Conservation (phyloP, 805 yeast species). For the Metschnikowia santaceciliae region DNA sequence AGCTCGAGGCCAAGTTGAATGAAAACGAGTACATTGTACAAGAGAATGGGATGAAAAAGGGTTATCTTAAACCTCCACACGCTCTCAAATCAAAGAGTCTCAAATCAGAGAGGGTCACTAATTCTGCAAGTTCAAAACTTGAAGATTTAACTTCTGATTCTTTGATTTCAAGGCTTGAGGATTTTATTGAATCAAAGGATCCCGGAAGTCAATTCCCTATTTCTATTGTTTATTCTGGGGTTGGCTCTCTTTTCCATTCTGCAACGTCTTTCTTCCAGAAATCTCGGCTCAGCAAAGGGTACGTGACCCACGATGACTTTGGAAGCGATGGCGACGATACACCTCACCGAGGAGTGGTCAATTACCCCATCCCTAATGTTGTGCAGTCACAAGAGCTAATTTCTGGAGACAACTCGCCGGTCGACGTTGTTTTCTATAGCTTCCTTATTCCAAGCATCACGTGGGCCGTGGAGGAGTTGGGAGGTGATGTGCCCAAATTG, state of each 20-base stretch:
- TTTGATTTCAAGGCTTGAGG: too few relatives aligned
- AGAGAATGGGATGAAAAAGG: background rate
- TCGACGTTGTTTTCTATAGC: slow-evolving; percentile 76
- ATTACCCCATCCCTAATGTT: slow-evolving; percentile 73
- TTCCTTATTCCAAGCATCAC: slow-evolving; percentile 50
- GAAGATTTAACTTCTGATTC: too few relatives aligned
- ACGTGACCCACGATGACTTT: slow-evolving; percentile 76
- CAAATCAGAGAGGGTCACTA: too few relatives aligned
- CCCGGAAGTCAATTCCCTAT: background rate
- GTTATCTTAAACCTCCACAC: background rate
- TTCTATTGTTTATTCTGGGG: background rate
- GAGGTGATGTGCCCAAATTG: slow-evolving; percentile 17
- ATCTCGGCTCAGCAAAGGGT: slow-evolving; percentile 53
- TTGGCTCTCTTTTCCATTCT: background rate
- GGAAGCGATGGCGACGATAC: slow-evolving; percentile 86
- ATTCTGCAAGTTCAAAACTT: too few relatives aligned
- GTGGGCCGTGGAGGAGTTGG: slow-evolving; percentile 29
- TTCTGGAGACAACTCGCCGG: slow-evolving; percentile 25
- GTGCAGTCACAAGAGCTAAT: slow-evolving; percentile 48
- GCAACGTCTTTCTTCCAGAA: background rate
- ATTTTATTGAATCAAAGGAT: too few relatives aligned
- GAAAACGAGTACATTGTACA: slow-evolving; percentile 36
- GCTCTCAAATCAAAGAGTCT: background rate
- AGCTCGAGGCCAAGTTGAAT: slow-evolving; percentile 56
- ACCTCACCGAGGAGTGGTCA: slow-evolving; percentile 57